Evolutionary conservation across 2,329 filamentous ascomycete species (phyloP).

Genomic region (Clathrospora elynae): DNA sequence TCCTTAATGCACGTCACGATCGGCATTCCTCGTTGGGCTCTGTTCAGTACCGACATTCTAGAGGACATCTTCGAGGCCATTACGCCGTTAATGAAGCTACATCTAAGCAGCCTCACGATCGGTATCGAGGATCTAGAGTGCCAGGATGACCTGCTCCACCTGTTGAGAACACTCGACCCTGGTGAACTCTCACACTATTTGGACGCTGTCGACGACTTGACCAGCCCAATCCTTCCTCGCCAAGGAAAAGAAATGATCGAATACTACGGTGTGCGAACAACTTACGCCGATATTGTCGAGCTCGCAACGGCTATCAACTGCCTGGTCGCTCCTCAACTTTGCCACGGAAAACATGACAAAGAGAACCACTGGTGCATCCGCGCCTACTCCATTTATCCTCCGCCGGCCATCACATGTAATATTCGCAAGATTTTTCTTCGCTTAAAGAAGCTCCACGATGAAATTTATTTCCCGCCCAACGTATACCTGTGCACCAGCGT

Average conservation of each 20-base stretch:
- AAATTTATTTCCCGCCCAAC: not conserved
- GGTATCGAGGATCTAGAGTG: constrained; percentile 1
- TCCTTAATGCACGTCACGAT: constrained; percentile 7
- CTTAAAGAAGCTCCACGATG: constrained; percentile 4
- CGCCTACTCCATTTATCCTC: not conserved
- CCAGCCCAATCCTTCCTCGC: not conserved
- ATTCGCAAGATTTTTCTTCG: constrained; percentile 1
- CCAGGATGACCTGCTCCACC: not conserved
- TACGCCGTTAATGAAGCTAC: not conserved
- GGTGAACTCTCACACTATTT: not conserved
- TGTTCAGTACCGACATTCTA: not conserved
- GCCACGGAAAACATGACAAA: not conserved
- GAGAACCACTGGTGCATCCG: constrained; percentile 4
- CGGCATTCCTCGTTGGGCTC: constrained; percentile 4
- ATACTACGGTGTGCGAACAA: constrained; percentile 3
- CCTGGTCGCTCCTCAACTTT: constrained; percentile 7
- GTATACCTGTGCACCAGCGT: not conserved
- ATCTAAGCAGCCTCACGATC: constrained; percentile 9
- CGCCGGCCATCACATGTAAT: not conserved
- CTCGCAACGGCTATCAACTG: constrained; percentile 7
- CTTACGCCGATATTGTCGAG: constrained; percentile 3
- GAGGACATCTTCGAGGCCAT: constrained; percentile 1
- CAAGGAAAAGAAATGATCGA: not conserved
- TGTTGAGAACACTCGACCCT: not conserved
- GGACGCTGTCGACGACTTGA: too few species aligned